Base-by-base conservation (phyloP, 2,329 filamentous ascomycete genomes). In the Orbilia blumenaviensis region DNA sequence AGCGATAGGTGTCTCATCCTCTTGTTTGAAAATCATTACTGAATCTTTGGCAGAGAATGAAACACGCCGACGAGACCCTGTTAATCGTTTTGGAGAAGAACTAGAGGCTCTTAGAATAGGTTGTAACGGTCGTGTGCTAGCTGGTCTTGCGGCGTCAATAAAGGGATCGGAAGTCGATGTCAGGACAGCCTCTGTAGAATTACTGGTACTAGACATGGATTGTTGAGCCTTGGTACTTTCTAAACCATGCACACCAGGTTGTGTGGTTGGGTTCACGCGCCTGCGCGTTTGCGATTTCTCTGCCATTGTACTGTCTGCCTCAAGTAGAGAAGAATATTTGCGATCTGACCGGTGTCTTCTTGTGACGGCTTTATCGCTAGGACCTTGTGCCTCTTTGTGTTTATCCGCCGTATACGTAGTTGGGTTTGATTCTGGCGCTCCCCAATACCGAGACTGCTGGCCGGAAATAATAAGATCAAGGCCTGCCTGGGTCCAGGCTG, bases 31-130 rank as follows among this genome's bases (percentile, higher is more conserved):
- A 16, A 61, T 32, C 5, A 76, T 10, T n/a, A 76, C n/a, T 8
- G 64, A 29, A 27, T 76, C 64, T 32, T 69, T 58, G 3, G 14
- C 7, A 1, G 72, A 62, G 23, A 76, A 76, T 10, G 64, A 69
- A 18, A 76, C 72, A 12, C 48, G 48, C 0, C 48, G 64, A 4
- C 27, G 38, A 9, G 21, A 5, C 41, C 12, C 8, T 66, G 25
- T 41, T 8, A n/a, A 18, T n/a, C 14, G 46, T 52, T 18, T 3
- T 2, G 32, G 2, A 2, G n/a, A 10, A 5, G 9, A 9, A 56
- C 21, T 23, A 36, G 25, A 38, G 12, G 42, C 18, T 32, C 18
- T 66, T 16, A 74, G 16, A 3, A 62, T 66, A 10, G 72, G 50
- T 23, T 18, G 54, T 23, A 67, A 52, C 2, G 36, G 36, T 18